Evolutionary conservation across 352 stramenopile species (phyloP).

Genomic region (Thraustotheca clavata): DNA sequence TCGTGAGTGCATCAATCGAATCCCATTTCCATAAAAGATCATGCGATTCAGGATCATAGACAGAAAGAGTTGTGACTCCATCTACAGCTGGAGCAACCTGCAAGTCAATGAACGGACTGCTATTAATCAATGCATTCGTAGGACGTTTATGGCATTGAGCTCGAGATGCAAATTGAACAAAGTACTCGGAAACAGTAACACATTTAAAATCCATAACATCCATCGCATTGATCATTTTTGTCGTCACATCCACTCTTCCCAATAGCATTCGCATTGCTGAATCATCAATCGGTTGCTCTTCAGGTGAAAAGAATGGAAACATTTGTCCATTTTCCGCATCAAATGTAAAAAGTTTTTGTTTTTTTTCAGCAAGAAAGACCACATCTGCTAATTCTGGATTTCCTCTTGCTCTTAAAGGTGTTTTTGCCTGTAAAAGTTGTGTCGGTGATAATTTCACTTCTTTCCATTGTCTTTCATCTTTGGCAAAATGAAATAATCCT

Average conservation of each 20-base stretch:
- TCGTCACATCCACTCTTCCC: constrained; percentile 65
- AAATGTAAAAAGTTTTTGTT: constrained; percentile 58
- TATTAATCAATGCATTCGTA: constrained; percentile 35
- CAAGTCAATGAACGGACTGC: constrained; percentile 50
- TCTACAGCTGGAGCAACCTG: constrained; percentile 29
- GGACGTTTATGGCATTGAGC: constrained; percentile 30
- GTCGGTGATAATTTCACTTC: constrained; percentile 70
- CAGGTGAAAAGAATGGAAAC: constrained; percentile 29
- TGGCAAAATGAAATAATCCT: constrained; percentile 62
- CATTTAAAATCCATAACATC: constrained; percentile 56
- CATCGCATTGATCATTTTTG: constrained; percentile 43
- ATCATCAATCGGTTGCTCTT: not conserved
- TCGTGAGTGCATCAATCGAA: constrained; percentile 8
- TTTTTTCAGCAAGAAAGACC: constrained; percentile 69
- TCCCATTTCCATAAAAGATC: constrained; percentile 54
- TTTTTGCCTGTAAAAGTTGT: constrained; percentile 66
- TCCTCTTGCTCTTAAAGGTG: constrained; percentile 44
- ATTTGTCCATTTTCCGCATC: constrained; percentile 52
- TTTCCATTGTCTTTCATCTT: constrained; percentile 34
- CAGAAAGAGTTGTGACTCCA: constrained; percentile 57
- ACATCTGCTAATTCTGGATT: constrained; percentile 38
- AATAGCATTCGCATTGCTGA: constrained; percentile 42
- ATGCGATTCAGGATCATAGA: constrained; percentile 60
- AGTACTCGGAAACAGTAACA: constrained; percentile 79
- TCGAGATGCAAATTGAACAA: constrained; percentile 58